phyloP scores from a whole-genome alignment of 2,329 filamentous ascomycete genomes.

The Acephala macrosclerotiorum region DNA sequence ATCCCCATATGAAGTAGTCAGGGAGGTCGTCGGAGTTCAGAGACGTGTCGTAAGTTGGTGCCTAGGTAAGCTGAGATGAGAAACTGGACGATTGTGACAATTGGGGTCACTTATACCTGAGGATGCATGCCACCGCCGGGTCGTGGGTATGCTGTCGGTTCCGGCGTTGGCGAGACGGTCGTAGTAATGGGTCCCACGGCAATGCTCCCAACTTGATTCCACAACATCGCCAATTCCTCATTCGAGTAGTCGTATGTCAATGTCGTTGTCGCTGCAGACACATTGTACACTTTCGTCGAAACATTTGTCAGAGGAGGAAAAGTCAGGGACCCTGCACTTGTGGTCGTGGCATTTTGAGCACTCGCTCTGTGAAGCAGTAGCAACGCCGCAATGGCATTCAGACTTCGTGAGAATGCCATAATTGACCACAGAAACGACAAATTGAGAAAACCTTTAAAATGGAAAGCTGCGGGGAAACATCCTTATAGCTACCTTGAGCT shows the following conservation, averaged over 20 bases:
- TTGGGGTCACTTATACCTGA: constrained; percentile 47
- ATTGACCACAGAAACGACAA: background rate
- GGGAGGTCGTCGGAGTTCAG: constrained; percentile 48
- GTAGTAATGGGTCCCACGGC: constrained; percentile 50
- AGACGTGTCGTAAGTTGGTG: constrained; percentile 37
- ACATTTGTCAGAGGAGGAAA: constrained; percentile 28
- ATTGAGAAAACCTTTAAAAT: background rate
- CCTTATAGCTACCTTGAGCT: constrained; percentile 11
- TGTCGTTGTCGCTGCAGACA: constrained; percentile 51
- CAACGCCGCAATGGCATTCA: background rate
- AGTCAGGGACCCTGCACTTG: constrained; percentile 7
- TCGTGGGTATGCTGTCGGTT: constrained; percentile 48
- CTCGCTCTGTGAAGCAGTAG: background rate
- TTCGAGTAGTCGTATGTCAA: constrained; percentile 54
- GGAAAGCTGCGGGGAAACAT: background rate
- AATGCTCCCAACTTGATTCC: constrained; percentile 53
- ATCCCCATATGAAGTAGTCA: constrained; percentile 52
- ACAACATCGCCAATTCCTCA: constrained; percentile 53
- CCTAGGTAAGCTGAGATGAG: constrained; percentile 24
- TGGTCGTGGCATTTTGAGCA: constrained; percentile 11
- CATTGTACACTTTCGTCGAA: constrained; percentile 46
- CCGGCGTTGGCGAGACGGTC: constrained; percentile 51
- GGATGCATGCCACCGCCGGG: constrained; percentile 51
- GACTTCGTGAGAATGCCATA: background rate
- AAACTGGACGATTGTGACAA: constrained; percentile 42